Evolutionary conservation across 495 filamentous ascomycete species (phyloP).

Genomic region (Xylaria longipes): DNA sequence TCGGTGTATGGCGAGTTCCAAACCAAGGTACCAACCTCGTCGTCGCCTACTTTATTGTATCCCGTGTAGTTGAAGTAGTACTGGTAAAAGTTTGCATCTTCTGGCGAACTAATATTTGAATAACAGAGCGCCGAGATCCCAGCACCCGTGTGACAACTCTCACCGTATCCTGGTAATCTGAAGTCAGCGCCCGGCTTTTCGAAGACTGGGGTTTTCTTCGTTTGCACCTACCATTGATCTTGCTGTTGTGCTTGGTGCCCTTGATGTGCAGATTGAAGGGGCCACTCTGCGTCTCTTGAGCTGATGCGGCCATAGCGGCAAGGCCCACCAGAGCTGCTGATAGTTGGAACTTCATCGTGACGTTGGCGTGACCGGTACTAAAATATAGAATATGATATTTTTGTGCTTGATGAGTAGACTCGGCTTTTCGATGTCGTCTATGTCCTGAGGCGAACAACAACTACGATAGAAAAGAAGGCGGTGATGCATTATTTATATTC

Average conservation of each 20-base stretch:
- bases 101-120: too few species aligned
- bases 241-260: conserved; percentile 33
- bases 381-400: background rate
- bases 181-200: background rate
- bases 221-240: conserved; percentile 40
- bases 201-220: background rate
- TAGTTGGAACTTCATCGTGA: conserved; percentile 42
- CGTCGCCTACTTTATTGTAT: conserved; percentile 35
- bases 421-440: background rate
- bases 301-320: conserved; percentile 39
- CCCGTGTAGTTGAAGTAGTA: conserved; percentile 52
- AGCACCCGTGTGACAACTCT: conserved; percentile 62
- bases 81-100: conserved; percentile 22
- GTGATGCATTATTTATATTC: background rate
- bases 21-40: conserved; percentile 44
- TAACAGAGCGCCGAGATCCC: conserved; percentile 61
- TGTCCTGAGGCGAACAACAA: background rate
- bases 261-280: conserved; percentile 51
- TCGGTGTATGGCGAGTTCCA: conserved; percentile 47
- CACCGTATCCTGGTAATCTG: conserved; percentile 44
- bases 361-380: background rate
- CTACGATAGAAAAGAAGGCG: background rate
- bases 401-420: background rate
- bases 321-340: conserved; percentile 36
- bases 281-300: conserved; percentile 46